Evolutionary conservation across 2,329 filamentous ascomycete species (phyloP).

Genomic region (Amylocarpus encephaloides): DNA sequence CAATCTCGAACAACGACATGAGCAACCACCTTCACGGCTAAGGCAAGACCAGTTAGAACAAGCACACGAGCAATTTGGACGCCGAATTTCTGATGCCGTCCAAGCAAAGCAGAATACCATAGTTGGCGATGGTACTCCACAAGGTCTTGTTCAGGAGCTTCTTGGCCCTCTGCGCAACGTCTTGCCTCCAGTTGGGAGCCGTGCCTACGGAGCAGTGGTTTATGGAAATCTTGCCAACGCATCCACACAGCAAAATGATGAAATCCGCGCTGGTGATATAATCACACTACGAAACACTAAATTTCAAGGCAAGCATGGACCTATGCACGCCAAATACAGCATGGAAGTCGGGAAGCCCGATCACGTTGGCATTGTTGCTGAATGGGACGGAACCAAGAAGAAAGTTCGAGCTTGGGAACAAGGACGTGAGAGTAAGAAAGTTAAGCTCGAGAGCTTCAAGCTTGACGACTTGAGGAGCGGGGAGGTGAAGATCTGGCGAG

Average conservation of each 20-base stretch:
- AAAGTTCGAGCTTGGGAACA: constrained; percentile 96
- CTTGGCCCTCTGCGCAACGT: constrained; percentile 67
- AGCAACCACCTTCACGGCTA: constrained; percentile 70
- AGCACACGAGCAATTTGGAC: constrained; percentile 74
- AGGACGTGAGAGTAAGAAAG: constrained; percentile 85
- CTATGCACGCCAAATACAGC: constrained; percentile 92
- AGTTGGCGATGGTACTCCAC: constrained; percentile 78
- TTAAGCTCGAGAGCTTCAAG: constrained; percentile 90
- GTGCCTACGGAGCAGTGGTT: constrained; percentile 84
- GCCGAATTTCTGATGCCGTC: constrained; percentile 66
- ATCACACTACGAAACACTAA: constrained; percentile 86
- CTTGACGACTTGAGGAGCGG: constrained; percentile 86
- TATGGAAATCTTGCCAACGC: constrained; percentile 96
- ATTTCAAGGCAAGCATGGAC: constrained; percentile 91
- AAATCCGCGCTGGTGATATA: constrained; percentile 90
- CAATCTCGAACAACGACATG: constrained; percentile 76
- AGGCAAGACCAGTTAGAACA: constrained; percentile 91
- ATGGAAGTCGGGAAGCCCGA: constrained; percentile 79
- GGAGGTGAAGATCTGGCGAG: constrained; percentile 94
- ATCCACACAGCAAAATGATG: constrained; percentile 80
- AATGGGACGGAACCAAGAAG: constrained; percentile 99
- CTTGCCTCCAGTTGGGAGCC: constrained; percentile 76
- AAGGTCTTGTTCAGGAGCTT: constrained; percentile 71
- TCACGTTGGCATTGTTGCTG: constrained; percentile 84
- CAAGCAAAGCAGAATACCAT: constrained; percentile 68